These are phyloP conservation scores for Fraxinus sp. DNA, from an alignment of 305 asterid species.

Conservation along the genomic window DNA sequence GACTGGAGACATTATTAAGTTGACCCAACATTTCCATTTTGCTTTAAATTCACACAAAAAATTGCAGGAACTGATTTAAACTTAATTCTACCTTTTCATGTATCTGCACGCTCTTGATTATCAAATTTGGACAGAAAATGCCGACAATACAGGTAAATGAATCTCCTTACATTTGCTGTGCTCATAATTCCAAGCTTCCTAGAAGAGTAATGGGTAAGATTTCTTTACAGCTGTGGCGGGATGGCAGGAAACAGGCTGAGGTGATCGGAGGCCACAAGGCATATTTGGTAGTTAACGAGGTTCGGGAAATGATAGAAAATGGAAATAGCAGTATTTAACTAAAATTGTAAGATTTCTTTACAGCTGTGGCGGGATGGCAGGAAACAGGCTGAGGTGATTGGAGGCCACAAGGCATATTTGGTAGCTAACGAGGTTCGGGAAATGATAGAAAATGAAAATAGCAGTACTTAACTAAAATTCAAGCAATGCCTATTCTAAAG, in stretches of 20 bases:
- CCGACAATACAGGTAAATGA: constrained; percentile 81
- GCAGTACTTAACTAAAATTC: constrained; percentile 19
- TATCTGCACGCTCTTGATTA: constrained; percentile 24
- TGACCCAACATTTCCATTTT: neutral
- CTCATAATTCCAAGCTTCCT: neutral
- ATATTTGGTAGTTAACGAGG: constrained; percentile 70
- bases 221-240: constrained; percentile 68
- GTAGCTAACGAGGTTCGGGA: constrained; percentile 76
- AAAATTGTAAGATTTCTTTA: too few relatives aligned
- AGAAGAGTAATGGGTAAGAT: neutral
- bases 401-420: constrained; percentile 75
- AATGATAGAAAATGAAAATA: constrained; percentile 65
- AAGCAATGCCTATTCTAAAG: neutral
- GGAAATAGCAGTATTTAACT: constrained; percentile 25
- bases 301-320: constrained; percentile 75
- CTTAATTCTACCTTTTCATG: constrained; percentile 35
- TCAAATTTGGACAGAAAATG: constrained; percentile 73
- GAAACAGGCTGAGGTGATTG: constrained; percentile 82
- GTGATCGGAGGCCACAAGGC: constrained; percentile 88
- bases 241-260: constrained; percentile 76
- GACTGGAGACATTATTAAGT: neutral
- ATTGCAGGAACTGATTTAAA: constrained; percentile 18
- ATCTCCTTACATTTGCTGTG: neutral
- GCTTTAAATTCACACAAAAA: constrained; percentile 5
- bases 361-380: constrained; percentile 71